phyloP scores from a whole-genome alignment of 208 protist species.

The Acanthamoeba polyphaga region DNA sequence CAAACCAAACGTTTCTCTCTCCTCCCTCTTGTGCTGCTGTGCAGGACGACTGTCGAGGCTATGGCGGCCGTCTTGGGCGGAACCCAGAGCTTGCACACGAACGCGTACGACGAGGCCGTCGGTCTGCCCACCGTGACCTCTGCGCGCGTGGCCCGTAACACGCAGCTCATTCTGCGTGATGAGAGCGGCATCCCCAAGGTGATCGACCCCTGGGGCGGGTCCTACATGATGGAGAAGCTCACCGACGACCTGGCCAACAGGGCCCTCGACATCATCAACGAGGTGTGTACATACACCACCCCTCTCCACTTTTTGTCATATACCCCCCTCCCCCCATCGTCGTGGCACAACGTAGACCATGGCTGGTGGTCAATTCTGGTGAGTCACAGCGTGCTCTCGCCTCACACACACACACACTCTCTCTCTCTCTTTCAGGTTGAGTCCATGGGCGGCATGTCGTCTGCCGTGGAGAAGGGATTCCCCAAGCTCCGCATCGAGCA shows the following conservation, averaged over 20 bases:
- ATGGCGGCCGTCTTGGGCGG: conserved; percentile 96
- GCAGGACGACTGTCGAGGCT: conserved; percentile 95
- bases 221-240: conserved; percentile 96
- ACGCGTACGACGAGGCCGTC: conserved; percentile 96
- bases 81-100: conserved; percentile 96
- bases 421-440: conserved; percentile 68
- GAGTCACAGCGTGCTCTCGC: too few species aligned
- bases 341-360: neutral
- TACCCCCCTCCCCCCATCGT: neutral
- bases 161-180: conserved; percentile 95
- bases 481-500: conserved; percentile 97
- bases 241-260: conserved; percentile 93
- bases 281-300: conserved; percentile 85
- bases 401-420: too few species aligned
- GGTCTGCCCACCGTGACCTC: conserved; percentile 95
- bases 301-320: neutral
- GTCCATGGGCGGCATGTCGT: conserved; percentile 92
- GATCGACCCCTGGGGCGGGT: conserved; percentile 91
- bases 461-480: conserved; percentile 93
- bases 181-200: conserved; percentile 93
- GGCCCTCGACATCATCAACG: conserved; percentile 93
- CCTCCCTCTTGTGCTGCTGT: neutral
- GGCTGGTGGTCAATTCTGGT: too few species aligned
- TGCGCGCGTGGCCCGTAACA: conserved; percentile 96
- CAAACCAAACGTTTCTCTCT: neutral